Evolutionary conservation across 1,284 basidiomycete genomes (phyloP).

Genomic region (Fomitiporia mediterranea): DNA sequence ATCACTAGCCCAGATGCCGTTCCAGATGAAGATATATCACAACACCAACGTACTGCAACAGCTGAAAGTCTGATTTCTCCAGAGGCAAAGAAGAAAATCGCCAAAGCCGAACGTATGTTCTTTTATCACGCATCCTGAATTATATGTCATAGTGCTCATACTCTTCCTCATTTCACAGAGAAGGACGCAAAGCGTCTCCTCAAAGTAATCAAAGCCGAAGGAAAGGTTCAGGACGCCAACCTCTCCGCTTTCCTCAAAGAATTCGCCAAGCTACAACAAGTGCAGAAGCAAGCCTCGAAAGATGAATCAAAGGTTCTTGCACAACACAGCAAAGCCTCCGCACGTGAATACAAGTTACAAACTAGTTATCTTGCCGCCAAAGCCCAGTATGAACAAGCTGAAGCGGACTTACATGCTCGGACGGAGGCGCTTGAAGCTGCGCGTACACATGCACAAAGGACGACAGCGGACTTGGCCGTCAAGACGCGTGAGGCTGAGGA

Average conservation of each 20-base stretch:
- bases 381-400: constrained; percentile 20
- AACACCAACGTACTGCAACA: constrained; percentile 15
- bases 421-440: constrained; percentile 23
- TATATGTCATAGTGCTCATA: background rate
- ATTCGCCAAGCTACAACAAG: constrained; percentile 17
- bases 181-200: constrained; percentile 20
- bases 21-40: background rate
- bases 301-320: constrained; percentile 35
- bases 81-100: constrained; percentile 12
- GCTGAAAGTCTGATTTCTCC: constrained; percentile 11
- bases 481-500: constrained; percentile 39
- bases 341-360: constrained; percentile 35
- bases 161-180: background rate
- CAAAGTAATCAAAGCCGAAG: constrained; percentile 22
- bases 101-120: constrained; percentile 13
- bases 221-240: constrained; percentile 16
- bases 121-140: background rate
- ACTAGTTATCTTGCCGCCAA: constrained; percentile 25
- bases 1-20: constrained; percentile 7
- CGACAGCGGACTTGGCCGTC: constrained; percentile 25
- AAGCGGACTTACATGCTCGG: constrained; percentile 22
- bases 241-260: constrained; percentile 15
- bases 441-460: constrained; percentile 23
- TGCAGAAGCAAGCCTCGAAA: constrained; percentile 21
- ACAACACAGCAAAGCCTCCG: constrained; percentile 33